Percentiles rank a stretch among this genome's conserved stretches.
Conservation (phyloP, 2,329 filamentous ascomycete genomes). For the Alternaria panax region DNA sequence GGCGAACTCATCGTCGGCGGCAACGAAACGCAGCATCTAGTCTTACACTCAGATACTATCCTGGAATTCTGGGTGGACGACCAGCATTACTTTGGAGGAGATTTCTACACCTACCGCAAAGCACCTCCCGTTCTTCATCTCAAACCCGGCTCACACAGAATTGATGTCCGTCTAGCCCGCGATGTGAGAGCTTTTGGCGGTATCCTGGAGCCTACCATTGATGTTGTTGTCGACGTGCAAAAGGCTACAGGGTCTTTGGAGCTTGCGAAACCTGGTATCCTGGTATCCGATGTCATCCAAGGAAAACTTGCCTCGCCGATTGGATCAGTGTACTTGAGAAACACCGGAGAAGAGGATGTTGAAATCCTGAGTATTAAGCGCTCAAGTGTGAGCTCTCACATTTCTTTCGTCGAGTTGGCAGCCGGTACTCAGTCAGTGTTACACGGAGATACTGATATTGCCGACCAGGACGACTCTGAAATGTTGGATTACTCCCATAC, state of each 20-base stretch:
- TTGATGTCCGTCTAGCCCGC: slow-evolving; percentile 62
- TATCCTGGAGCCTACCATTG: slow-evolving; percentile 56
- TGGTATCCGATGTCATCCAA: slow-evolving; percentile 62
- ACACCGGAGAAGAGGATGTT: slow-evolving; percentile 50
- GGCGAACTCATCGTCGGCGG: slow-evolving; percentile 56
- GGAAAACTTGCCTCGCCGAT: slow-evolving; percentile 56
- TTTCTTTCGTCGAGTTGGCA: slow-evolving; percentile 14
- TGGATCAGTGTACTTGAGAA: slow-evolving; percentile 60
- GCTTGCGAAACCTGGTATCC: slow-evolving; percentile 44
- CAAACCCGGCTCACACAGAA: slow-evolving; percentile 57
- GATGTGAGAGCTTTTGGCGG: slow-evolving; percentile 66
- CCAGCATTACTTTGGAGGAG: slow-evolving; percentile 63
- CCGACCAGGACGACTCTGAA: slow-evolving; percentile 16
- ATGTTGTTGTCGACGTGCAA: slow-evolving; percentile 45
- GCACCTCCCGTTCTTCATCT: slow-evolving; percentile 61
- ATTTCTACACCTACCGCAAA: slow-evolving; percentile 61
- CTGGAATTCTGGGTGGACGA: slow-evolving; percentile 63
- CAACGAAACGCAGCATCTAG: slow-evolving; percentile 45
- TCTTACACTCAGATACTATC: slow-evolving; percentile 57
- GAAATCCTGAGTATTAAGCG: slow-evolving; percentile 45
- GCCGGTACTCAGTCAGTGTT: slow-evolving; percentile 21
- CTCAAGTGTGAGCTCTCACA: slow-evolving; percentile 21
- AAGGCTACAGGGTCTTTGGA: slow-evolving; percentile 39
- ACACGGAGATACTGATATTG: slow-evolving; percentile 13
- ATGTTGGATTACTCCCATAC: not conserved